Evolutionary conservation across 73 alveolate genomes (phyloP), one percentile per base, ranked within the genome.

Genomic region (Paramecium octaurelia): DNA sequence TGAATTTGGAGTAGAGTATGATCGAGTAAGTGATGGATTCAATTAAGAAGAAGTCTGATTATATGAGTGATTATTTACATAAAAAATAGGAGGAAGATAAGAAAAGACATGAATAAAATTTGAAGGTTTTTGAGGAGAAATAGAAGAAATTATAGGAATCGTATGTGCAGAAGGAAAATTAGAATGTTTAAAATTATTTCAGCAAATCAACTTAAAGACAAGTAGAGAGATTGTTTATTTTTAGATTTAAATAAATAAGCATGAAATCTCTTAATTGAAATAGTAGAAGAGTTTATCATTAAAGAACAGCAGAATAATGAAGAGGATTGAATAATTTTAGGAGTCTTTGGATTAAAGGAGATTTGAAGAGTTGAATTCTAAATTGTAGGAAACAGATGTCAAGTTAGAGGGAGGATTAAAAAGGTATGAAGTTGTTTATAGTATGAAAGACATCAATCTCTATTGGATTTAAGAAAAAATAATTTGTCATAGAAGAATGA

Each of bases 131-230:
- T 24, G 84, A 64, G 10, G 50, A 64, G 5, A 64, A 64, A 64
- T 34, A 64, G 27, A 64, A 64, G 24, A 64, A 64, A n/a, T 64
- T 64, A 64, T 64, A 64, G 84, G 84, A 64, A 24, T 64, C 84
- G 12, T 64, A 64, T 27, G 16, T 31, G 12, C 29, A 64, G 9
- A 64, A 64, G 12, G 84, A 64, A 6, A 64, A 64, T 64, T 27
- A 64, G 2, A 64, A 34, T 64, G 84, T 64, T 27, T 64, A 64
- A 64, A 34, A 2, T 8, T 64, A 64, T 64, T 27, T 23, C 12
- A 64, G 48, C 27, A 64, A 64, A 27, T 64, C 84, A 31, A 64
- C 84, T 21, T 34, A 64, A 34, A 64, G 84, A 64, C 31, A 64
- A 64, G 84, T 64, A 27, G 31, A 8, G 12, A 4, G 12, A 54